phyloP scores from a whole-genome alignment of 345 rosid genomes.

The Rhizophora apiculata region DNA sequence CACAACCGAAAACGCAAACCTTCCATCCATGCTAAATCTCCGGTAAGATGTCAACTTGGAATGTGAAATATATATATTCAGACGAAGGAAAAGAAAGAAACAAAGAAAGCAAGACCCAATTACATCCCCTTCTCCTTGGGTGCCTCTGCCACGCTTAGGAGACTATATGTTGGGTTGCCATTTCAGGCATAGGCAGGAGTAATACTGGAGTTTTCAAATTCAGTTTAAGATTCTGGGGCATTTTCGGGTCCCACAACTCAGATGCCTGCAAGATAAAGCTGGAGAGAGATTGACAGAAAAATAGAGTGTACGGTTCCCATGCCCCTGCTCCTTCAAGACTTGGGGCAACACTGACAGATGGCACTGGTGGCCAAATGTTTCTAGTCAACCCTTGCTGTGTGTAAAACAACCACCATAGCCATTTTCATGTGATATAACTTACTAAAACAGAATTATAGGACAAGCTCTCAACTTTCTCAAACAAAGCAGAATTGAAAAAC shows the following conservation, averaged over 20 bases:
- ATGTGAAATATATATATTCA: too few species aligned
- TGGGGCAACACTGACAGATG: neutral
- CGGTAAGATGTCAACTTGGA: too few species aligned
- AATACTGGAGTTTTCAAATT: neutral
- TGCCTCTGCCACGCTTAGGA: too few species aligned
- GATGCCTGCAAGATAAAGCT: neutral
- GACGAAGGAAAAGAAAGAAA: too few species aligned
- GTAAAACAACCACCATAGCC: neutral
- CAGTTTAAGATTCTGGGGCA: neutral
- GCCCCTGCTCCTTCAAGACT: neutral
- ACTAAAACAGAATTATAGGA: neutral
- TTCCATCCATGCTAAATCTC: too few species aligned
- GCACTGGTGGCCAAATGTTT: neutral
- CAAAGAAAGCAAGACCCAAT: too few species aligned
- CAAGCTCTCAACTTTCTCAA: neutral
- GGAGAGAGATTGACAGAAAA: neutral
- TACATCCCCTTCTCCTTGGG: too few species aligned
- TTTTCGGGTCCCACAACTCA: neutral
- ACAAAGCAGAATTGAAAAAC: neutral
- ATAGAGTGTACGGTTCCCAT: neutral
- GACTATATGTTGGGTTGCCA: neutral
- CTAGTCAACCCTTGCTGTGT: neutral
- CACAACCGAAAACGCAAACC: too few species aligned
- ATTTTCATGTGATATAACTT: neutral
- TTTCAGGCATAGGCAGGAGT: constrained; percentile 1